Evolutionary conservation across 2,329 filamentous ascomycete genomes (phyloP).

Genomic region (Monosporascus sp.): DNA sequence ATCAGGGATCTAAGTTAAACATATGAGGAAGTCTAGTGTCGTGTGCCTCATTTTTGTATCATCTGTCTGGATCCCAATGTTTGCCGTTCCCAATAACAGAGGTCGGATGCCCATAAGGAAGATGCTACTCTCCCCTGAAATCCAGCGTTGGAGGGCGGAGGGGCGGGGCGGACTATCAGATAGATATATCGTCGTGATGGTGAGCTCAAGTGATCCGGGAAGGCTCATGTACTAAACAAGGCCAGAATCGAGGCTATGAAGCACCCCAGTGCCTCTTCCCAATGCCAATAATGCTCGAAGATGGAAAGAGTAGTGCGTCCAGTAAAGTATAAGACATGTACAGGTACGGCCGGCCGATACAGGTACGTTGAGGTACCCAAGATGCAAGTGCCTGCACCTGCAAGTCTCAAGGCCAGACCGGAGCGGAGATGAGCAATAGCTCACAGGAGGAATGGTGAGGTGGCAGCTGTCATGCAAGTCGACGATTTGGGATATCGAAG

Average conservation of each 20-base stretch:
- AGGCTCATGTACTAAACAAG: constrained; percentile 24
- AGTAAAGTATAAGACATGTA: constrained; percentile 27
- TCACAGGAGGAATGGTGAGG: constrained; percentile 38
- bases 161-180: constrained; percentile 1
- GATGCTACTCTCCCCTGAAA: constrained; percentile 1
- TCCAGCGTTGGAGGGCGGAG: constrained; percentile 6
- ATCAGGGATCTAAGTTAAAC: constrained; percentile 12
- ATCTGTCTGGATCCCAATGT: constrained; percentile 16
- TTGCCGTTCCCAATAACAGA: constrained; percentile 16
- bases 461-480: constrained; percentile 43
- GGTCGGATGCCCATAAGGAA: not conserved
- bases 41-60: constrained; percentile 25
- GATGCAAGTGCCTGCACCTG: constrained; percentile 10
- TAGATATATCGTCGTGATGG: constrained; percentile 5
- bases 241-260: constrained; percentile 25
- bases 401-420: constrained; percentile 26
- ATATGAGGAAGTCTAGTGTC: constrained; percentile 23
- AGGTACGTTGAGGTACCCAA: constrained; percentile 28
- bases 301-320: constrained; percentile 23
- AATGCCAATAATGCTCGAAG: constrained; percentile 21
- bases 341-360: constrained; percentile 25
- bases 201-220: constrained; percentile 15
- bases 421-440: constrained; percentile 34
- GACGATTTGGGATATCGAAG: constrained; percentile 33
- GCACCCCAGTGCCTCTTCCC: constrained; percentile 22